Conservation (phyloP, 305 asterid genomes). For the Andrographis paniculata region DNA sequence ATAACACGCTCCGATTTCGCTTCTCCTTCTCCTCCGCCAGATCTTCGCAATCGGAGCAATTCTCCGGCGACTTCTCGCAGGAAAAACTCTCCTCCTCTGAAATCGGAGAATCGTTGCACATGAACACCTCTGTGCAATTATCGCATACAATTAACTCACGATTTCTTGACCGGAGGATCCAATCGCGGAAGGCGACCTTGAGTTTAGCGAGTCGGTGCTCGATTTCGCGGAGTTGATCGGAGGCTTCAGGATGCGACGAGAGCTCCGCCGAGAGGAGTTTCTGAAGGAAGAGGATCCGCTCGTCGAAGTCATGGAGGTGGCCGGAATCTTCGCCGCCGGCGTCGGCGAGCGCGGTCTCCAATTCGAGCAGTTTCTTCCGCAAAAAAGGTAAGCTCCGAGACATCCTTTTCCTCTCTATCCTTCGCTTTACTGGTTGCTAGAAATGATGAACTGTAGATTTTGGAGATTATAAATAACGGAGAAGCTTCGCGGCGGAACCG, state of each 20-base stretch:
- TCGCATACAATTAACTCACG: constrained; percentile 31
- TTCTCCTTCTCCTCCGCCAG: neutral
- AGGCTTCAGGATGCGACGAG: constrained; percentile 21
- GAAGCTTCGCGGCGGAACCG: neutral
- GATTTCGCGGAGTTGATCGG: constrained; percentile 25
- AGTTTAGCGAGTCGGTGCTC: constrained; percentile 22
- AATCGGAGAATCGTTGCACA: constrained; percentile 11
- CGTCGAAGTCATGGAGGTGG: constrained; percentile 22
- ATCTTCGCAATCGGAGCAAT: neutral
- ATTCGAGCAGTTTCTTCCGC: constrained; percentile 52
- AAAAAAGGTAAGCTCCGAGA: constrained; percentile 20
- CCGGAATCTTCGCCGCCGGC: constrained; percentile 13
- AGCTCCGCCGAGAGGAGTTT: constrained; percentile 37
- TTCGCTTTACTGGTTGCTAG: neutral
- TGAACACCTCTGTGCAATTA: constrained; percentile 29
- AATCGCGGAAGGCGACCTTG: constrained; percentile 24
- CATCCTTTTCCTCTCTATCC: constrained; percentile 20
- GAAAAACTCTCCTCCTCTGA: constrained; percentile 8
- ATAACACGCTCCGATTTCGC: constrained; percentile 5
- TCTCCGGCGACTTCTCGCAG: constrained; percentile 6
- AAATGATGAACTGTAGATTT: neutral
- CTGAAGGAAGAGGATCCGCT: constrained; percentile 34
- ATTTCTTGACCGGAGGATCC: constrained; percentile 22
- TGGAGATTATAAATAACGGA: neutral
- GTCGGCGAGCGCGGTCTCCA: constrained; percentile 30